Evolutionary conservation across 306 rosid genomes (phyloP).

Genomic region (Lithocarpus polystachyus): DNA sequence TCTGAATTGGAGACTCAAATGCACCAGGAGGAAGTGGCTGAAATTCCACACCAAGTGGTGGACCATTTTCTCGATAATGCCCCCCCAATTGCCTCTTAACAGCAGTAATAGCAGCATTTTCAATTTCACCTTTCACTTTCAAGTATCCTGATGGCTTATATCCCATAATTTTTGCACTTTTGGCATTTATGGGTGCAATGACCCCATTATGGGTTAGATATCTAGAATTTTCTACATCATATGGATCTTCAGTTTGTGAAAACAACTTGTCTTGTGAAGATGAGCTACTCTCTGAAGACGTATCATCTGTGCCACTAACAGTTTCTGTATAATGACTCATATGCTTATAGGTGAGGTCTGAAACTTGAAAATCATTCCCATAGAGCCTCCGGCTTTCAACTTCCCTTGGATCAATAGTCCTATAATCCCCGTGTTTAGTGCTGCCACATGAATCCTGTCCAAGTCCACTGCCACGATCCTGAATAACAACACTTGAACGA

Average conservation of each 20-base stretch:
- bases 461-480: conserved; percentile 89
- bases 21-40: conserved; percentile 94
- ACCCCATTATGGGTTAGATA: conserved; percentile 44
- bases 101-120: conserved; percentile 95
- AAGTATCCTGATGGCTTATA: conserved; percentile 93
- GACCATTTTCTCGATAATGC: conserved; percentile 80
- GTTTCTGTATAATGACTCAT: conserved; percentile 49
- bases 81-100: conserved; percentile 92
- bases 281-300: conserved; percentile 92
- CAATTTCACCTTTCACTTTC: conserved; percentile 94
- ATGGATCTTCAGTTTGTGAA: conserved; percentile 65
- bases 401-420: conserved; percentile 80
- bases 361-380: conserved; percentile 50
- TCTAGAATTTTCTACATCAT: conserved; percentile 62
- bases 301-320: conserved; percentile 54
- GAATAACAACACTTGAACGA: conserved; percentile 85
- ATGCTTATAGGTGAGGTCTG: conserved; percentile 45
- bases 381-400: conserved; percentile 81
- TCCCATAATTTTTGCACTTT: conserved; percentile 41
- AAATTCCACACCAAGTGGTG: conserved; percentile 77
- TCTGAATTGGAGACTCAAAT: conserved; percentile 60
- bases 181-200: conserved; percentile 59
- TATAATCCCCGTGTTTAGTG: conserved; percentile 81
- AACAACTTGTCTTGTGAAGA: conserved; percentile 60
- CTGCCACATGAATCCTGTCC: conserved; percentile 99